Conservation (phyloP, 148 eudicot genomes). For the Vaccinium macrocarpon region DNA sequence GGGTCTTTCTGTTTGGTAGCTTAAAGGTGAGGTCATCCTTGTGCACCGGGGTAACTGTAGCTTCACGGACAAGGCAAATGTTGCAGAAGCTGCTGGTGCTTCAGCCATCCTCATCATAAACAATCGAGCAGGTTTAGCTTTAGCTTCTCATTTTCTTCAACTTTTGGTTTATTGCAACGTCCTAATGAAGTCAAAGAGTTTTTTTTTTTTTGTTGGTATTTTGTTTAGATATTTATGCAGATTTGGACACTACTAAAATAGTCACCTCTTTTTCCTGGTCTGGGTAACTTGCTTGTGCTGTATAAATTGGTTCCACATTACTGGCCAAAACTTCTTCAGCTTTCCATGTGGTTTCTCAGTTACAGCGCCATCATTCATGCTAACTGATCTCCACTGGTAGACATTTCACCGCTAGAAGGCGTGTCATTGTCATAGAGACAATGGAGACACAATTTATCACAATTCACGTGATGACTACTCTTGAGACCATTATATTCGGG, state of each 20-base stretch:
- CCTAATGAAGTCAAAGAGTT: not conserved
- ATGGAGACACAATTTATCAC: not conserved
- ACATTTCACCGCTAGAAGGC: not conserved
- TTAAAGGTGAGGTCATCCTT: slow-evolving; percentile 85
- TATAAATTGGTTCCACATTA: not conserved
- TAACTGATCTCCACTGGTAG: not conserved
- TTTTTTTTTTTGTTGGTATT: not conserved
- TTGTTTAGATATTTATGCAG: not conserved
- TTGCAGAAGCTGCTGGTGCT: slow-evolving; percentile 95
- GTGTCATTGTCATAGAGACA: not conserved
- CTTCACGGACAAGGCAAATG: slow-evolving; percentile 79
- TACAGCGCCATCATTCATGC: not conserved
- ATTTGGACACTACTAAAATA: not conserved
- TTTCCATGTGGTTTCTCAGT: not conserved
- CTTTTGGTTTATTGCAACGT: not conserved
- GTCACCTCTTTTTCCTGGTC: not conserved
- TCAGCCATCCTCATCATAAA: slow-evolving; percentile 82
- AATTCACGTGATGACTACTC: not conserved
- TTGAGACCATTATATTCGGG: not conserved
- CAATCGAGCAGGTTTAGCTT: slow-evolving; percentile 60
- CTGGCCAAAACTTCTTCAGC: not conserved
- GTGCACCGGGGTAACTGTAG: slow-evolving; percentile 94
- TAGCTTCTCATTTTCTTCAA: not conserved
- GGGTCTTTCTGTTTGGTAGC: slow-evolving; percentile 41
- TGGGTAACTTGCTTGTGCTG: not conserved